Evolutionary conservation across 2,329 filamentous ascomycete species (phyloP).

Genomic region (Fusarium poae): DNA sequence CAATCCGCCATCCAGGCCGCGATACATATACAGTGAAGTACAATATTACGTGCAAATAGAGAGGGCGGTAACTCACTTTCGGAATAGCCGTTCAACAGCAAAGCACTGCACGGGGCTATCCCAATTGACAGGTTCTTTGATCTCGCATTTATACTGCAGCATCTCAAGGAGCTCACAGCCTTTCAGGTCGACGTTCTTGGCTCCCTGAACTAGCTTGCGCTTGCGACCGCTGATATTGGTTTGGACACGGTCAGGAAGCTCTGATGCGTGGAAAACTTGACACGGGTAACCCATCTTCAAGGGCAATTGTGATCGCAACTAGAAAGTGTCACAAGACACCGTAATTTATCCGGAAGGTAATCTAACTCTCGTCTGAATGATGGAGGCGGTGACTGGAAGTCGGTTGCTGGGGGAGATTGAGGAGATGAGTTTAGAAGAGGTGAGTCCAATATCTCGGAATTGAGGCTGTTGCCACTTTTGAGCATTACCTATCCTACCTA

Average conservation of each 20-base stretch:
- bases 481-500: background rate
- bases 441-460: conserved; percentile 54
- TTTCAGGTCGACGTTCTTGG: conserved; percentile 62
- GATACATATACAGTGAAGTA: too few relatives aligned
- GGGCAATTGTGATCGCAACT: background rate
- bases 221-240: conserved; percentile 62
- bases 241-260: conserved; percentile 65
- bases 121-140: conserved; percentile 61
- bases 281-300: conserved; percentile 69
- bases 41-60: background rate
- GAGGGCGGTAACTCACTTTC: conserved; percentile 61
- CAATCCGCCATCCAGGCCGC: background rate
- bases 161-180: conserved; percentile 69
- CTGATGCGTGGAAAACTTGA: conserved; percentile 64
- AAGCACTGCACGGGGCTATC: conserved; percentile 67
- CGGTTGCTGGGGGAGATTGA: conserved; percentile 68
- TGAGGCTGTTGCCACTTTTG: conserved; percentile 30
- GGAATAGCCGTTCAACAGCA: conserved; percentile 70
- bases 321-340: background rate
- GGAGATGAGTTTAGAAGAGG: conserved; percentile 70
- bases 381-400: conserved; percentile 61
- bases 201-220: conserved; percentile 62
- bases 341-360: background rate
- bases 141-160: conserved; percentile 71
- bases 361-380: conserved; percentile 25